Evolutionary conservation across 768 basidiomycete genomes (phyloP).

Genomic region (Leccinum rimulosum): DNA sequence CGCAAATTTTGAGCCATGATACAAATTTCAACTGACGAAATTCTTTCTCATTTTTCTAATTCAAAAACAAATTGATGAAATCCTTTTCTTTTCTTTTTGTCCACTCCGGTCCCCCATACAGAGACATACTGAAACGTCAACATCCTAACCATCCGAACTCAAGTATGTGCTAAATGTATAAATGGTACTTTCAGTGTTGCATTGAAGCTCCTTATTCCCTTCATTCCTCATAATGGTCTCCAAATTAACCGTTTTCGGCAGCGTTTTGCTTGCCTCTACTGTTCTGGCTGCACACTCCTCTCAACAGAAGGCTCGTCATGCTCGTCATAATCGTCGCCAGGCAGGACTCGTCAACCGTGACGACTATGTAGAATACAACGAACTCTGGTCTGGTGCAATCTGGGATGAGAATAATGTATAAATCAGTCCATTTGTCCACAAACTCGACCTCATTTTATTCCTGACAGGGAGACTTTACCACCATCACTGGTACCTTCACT

Average conservation of each 20-base stretch:
- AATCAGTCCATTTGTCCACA: not conserved
- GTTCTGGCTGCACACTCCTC: slow-evolving; percentile 19
- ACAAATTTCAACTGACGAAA: too few relatives aligned
- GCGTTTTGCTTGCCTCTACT: slow-evolving; percentile 18
- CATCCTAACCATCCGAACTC: not conserved
- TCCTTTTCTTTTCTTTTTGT: too few relatives aligned
- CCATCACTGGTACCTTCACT: slow-evolving; percentile 12
- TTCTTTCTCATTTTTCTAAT: too few relatives aligned
- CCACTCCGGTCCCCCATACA: not conserved
- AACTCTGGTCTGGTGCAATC: slow-evolving; percentile 21
- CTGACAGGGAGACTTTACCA: slow-evolving; percentile 10
- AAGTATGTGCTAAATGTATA: not conserved
- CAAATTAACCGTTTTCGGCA: slow-evolving; percentile 13
- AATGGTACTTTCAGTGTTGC: not conserved
- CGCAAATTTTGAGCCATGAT: too few relatives aligned
- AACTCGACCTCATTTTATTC: not conserved
- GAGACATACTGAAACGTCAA: not conserved
- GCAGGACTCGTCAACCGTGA: slow-evolving; percentile 8
- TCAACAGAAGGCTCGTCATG: slow-evolving; percentile 8
- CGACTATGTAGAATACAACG: slow-evolving; percentile 11
- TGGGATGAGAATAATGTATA: slow-evolving; percentile 8
- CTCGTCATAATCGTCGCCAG: slow-evolving; percentile 14
- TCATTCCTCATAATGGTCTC: slow-evolving; percentile 14
- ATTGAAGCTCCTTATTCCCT: not conserved
- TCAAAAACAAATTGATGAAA: too few relatives aligned